phyloP scores from a whole-genome alignment of 2,329 filamentous ascomycete genomes.

The Thielaviopsis euricoi region DNA sequence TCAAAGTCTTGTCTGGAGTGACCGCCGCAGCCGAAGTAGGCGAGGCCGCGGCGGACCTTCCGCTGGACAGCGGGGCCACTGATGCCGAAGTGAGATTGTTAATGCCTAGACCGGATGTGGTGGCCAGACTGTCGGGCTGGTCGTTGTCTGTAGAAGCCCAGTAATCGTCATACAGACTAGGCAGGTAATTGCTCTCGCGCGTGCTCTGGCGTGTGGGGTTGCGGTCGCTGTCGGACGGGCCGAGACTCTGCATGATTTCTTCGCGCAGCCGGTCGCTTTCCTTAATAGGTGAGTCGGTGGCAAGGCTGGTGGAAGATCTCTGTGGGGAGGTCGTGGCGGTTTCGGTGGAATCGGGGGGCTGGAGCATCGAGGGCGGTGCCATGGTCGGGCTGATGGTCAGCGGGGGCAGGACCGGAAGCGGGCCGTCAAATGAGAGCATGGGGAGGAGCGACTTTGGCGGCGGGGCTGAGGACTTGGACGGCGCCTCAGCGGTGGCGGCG shows the following conservation, averaged over 20 bases:
- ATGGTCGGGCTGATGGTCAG: slow-evolving; percentile 6
- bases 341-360: background rate
- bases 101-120: background rate
- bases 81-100: background rate
- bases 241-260: slow-evolving; percentile 58
- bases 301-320: slow-evolving; percentile 5
- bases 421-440: background rate
- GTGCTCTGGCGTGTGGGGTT: slow-evolving; percentile 7
- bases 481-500: too few species aligned
- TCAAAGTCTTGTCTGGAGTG: too few species aligned
- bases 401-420: background rate
- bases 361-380: background rate
- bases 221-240: slow-evolving; percentile 20
- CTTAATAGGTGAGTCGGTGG: slow-evolving; percentile 36
- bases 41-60: background rate
- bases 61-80: background rate
- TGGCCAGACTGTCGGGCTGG: background rate
- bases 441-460: background rate
- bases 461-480: background rate
- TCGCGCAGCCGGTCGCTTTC: slow-evolving; percentile 57
- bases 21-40: too few species aligned
- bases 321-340: slow-evolving; percentile 1
- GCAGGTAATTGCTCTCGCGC: slow-evolving; percentile 46
- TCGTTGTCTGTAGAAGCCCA: slow-evolving; percentile 29
- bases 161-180: slow-evolving; percentile 52